phyloP scores from a whole-genome alignment of 2,329 filamentous ascomycete genomes.

The Cryphonectria nitschkei region DNA sequence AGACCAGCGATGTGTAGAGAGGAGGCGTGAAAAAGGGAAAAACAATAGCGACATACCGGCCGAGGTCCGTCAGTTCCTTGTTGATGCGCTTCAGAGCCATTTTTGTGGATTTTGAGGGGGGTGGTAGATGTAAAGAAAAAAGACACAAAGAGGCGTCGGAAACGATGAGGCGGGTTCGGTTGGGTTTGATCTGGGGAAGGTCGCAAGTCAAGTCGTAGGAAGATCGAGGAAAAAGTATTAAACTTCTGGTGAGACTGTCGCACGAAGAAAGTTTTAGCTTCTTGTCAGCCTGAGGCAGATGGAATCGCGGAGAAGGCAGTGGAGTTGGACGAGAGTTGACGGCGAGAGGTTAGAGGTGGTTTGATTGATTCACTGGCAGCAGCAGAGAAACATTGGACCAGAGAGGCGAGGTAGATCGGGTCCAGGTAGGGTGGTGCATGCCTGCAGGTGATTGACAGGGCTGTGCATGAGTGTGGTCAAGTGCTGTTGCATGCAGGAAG shows the following conservation, averaged over 20 bases:
- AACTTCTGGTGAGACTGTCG: background rate
- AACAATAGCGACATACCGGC: conserved; percentile 66
- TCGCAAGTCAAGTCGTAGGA: conserved; percentile 10
- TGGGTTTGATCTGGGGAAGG: conserved; percentile 1
- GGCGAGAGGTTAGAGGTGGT: conserved; percentile 2
- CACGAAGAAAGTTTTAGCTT: background rate
- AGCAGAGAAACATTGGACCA: background rate
- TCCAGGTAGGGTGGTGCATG: conserved; percentile 11
- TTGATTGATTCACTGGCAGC: conserved; percentile 9
- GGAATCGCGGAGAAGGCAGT: conserved; percentile 9
- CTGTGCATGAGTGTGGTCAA: background rate
- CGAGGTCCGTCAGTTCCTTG: conserved; percentile 89
- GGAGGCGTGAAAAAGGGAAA: background rate
- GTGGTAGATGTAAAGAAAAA: conserved; percentile 22
- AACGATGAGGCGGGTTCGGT: conserved; percentile 21
- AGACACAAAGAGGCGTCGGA: conserved; percentile 20
- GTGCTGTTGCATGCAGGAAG: background rate
- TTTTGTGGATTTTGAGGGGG: conserved; percentile 39
- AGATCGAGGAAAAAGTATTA: background rate
- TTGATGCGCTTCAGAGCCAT: conserved; percentile 96
- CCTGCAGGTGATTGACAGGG: conserved; percentile 7
- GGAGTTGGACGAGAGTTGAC: conserved; percentile 3
- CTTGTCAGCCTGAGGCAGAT: conserved; percentile 4
- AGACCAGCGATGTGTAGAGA: conserved; percentile 28
- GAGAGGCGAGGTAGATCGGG: conserved; percentile 8